A percentile compares a stretch with the other conserved stretches of the same genome.
Evolutionary conservation across 78 protist genomes (phyloP).

Genomic region (Protostelium mycophagum): DNA sequence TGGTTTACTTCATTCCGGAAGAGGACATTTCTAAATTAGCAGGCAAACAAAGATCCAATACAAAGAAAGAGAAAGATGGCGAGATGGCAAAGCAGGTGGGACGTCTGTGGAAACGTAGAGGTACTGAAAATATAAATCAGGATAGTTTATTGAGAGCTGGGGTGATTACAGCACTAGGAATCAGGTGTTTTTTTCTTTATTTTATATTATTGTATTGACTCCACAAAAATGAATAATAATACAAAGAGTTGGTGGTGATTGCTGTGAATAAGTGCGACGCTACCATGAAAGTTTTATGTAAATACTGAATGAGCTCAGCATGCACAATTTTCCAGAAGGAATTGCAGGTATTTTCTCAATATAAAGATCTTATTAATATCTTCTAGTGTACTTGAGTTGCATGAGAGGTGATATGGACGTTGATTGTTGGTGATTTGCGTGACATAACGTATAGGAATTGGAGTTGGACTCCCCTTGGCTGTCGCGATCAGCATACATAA

Average conservation of each 20-base stretch:
- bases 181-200: neutral
- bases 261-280: too few species aligned
- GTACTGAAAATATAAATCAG: constrained; percentile 31
- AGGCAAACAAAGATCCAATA: too few species aligned
- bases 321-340: constrained; percentile 75
- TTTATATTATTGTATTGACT: neutral
- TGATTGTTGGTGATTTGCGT: too few species aligned
- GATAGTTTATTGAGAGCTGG: constrained; percentile 26
- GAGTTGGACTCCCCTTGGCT: constrained; percentile 58
- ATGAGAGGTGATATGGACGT: too few species aligned
- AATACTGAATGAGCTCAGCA: neutral
- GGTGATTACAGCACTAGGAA: constrained; percentile 56
- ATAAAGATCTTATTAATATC: neutral
- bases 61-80: neutral
- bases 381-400: constrained; percentile 45
- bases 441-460: too few species aligned
- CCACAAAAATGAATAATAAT: too few species aligned
- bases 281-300: too few species aligned
- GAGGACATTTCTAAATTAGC: constrained; percentile 1
- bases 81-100: neutral
- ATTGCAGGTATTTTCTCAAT: constrained; percentile 35
- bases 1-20: constrained; percentile 51
- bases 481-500: constrained; percentile 67
- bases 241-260: too few species aligned
- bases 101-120: neutral